These are phyloP conservation scores for Drechmeria coniospora DNA, from an alignment of 2,329 filamentous ascomycete genomes.

Conservation along the genomic window DNA sequence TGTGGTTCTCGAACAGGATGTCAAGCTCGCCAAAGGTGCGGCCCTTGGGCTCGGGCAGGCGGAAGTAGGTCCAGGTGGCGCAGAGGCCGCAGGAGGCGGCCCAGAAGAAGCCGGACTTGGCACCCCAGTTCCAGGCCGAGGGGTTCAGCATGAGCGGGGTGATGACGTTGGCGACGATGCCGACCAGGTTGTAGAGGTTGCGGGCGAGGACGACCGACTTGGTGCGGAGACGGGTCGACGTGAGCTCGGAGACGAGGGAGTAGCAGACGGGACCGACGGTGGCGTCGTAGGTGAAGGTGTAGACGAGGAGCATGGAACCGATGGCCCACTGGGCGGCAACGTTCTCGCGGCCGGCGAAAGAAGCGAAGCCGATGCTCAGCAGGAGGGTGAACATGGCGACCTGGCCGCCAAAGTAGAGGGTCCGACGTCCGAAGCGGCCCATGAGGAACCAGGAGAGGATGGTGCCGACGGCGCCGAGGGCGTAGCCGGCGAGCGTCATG, in stretches of 20 bases:
- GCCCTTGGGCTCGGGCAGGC: conserved; percentile 37
- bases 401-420: conserved; percentile 27
- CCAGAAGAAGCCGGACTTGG: conserved; percentile 32
- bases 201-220: conserved; percentile 30
- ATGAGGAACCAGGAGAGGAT: conserved; percentile 29
- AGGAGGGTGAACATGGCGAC: conserved; percentile 31
- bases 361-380: conserved; percentile 35
- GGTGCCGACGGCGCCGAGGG: conserved; percentile 28
- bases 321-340: conserved; percentile 31
- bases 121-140: conserved; percentile 29
- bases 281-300: conserved; percentile 26
- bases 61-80: conserved; percentile 34
- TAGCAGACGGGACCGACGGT: conserved; percentile 51
- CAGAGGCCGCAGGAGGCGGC: conserved; percentile 27
- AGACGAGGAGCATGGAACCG: conserved; percentile 27
- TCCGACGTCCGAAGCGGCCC: conserved; percentile 26
- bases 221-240: conserved; percentile 28
- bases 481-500: conserved; percentile 25
- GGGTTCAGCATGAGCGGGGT: conserved; percentile 32
- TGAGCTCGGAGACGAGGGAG: conserved; percentile 51
- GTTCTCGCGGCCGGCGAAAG: conserved; percentile 30
- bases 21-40: conserved; percentile 41
- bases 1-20: conserved; percentile 31
- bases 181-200: conserved; percentile 31
- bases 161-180: conserved; percentile 29